Evolutionary conservation across 192 early-diverging fungal species (phyloP), one percentile per base, ranked within the genome.

Genomic region (Coemansia sp.): DNA sequence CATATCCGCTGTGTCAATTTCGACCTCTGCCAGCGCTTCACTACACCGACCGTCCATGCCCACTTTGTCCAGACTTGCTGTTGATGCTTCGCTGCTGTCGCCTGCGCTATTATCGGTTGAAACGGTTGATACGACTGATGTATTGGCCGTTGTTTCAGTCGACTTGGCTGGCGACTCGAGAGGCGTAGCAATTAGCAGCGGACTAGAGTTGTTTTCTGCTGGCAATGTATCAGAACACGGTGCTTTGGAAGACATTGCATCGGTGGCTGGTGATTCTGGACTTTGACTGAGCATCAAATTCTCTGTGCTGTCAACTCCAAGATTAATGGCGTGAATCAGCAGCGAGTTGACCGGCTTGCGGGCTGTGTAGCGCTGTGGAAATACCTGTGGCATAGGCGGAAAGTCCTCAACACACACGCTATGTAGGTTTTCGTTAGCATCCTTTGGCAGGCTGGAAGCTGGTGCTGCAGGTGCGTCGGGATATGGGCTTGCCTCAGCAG

Each of bases 111-210:
- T 27, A 24, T 14, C 45, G 8, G 54, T n/a, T 10, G 63, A 21
- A 15, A 65, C 62, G 12, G 62, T 50, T 10, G 69, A 53, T 8
- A 17, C 50, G 2, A 65, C 22, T 21, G 62, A 71, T 35, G 62
- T 32, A 24, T 67, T 66, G 19, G 23, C 64, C 19, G 60, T 62
- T 2, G 24, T 32, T 8, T 57, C 24, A 4, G n/a, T 62, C 2
- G 59, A 41, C 53, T 68, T 67, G 4, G 65, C 62, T 12, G 75
- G 75, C 32, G 69, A 77, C 14, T 72, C 69, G 9, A 69, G 65
- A 21, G 75, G 75, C 2, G 67, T 70, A 15, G 41, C 47, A 8
- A 66, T 62, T 5, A 43, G 43, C n/a, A 56, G 14, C 47, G 19
- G 64, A 15, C 38, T 54, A 22, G 14, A 6, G 10, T 19, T n/a